A percentile compares a stretch with the other conserved stretches of the same genome.
phyloP scores from a whole-genome alignment of 495 filamentous ascomycete genomes.

The Aspergillus diversus region DNA sequence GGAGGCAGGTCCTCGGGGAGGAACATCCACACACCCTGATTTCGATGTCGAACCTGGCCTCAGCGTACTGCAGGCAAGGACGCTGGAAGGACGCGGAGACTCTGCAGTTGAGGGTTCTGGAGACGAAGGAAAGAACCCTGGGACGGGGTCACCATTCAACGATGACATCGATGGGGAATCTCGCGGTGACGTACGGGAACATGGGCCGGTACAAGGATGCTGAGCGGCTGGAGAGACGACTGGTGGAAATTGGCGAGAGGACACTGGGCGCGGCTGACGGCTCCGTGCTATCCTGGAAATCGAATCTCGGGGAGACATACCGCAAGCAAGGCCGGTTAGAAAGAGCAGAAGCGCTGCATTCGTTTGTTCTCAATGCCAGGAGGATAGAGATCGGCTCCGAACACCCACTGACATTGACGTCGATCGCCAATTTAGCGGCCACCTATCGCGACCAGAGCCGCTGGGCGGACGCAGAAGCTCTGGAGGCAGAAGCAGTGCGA shows the following conservation, averaged over 20 bases:
- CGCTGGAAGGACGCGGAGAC: conserved; percentile 34
- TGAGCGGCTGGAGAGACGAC: conserved; percentile 29
- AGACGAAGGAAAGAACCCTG: conserved; percentile 16
- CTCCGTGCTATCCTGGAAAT: conserved; percentile 32
- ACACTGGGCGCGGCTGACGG: conserved; percentile 22
- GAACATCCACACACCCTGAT: conserved; percentile 35
- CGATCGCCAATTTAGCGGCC: conserved; percentile 27
- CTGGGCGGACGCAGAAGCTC: conserved; percentile 36
- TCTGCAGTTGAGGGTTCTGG: conserved; percentile 31
- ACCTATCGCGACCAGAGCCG: conserved; percentile 24
- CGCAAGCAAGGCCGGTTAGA: conserved; percentile 29
- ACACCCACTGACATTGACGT: conserved; percentile 41
- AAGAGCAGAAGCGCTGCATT: conserved; percentile 33
- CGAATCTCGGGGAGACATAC: conserved; percentile 24
- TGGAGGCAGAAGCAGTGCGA: conserved; percentile 24
- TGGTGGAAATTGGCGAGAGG: conserved; percentile 24
- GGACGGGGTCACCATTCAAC: conserved; percentile 32
- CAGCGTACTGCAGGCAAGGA: conserved; percentile 33
- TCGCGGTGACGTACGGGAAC: conserved; percentile 29
- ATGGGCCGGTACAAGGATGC: conserved; percentile 38
- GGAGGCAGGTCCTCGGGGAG: conserved; percentile 21
- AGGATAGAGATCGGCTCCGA: conserved; percentile 33
- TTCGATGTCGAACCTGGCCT: conserved; percentile 32
- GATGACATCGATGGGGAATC: conserved; percentile 27
- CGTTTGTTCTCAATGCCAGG: conserved; percentile 23